Base-by-base conservation (phyloP, 768 basidiomycete genomes). In the Suillus subluteus region DNA sequence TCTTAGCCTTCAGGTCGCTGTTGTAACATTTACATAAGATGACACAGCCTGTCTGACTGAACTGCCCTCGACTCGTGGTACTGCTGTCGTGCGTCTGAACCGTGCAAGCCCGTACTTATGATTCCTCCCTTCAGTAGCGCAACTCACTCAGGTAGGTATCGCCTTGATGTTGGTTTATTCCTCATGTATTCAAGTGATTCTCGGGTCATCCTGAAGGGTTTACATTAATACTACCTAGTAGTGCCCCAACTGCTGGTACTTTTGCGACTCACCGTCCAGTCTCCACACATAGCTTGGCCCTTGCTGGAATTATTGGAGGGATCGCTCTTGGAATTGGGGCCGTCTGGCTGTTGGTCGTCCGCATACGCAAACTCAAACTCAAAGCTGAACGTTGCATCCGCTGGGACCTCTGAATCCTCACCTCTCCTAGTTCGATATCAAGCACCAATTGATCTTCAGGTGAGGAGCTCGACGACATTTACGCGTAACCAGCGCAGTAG, bases 401-500 rank as follows among this genome's bases (percentile, higher is more conserved):
- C 11, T 13, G 21, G 35, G 6, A 35, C 32, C 18, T 37, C 35
- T 13, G 55, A 56, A 56, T n/a, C 21, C 21, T n/a, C 55, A 0
- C 55, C 55, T 56, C 55, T 56, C 21, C 55, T 56, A n/a, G 32
- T 35, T 13, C 55, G 1, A 56, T 35, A 56, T n/a, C 55, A 37
- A 56, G 32, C 32, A 56, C 32, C 32, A 13, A 13, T 7, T 7
- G 5, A 56, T n/a, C 55, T 35, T 35, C 55, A 56, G 35, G 55
- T 56, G 55, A 13, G 55, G 6, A 37, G 12, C 6, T 38, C 21
- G 12, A 37, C n/a, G 12, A 7, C 32, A 35, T 56, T 21, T 11
- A 2, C 11, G 9, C 32, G 4, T 56, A 13, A 2, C 21, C 21
- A 56, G 35, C 6, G 6, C 21, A 37, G 21, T 56, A 35, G 6